Base-by-base conservation (phyloP, 306 rosid genomes). In the Glycyrrhiza uralensis region DNA sequence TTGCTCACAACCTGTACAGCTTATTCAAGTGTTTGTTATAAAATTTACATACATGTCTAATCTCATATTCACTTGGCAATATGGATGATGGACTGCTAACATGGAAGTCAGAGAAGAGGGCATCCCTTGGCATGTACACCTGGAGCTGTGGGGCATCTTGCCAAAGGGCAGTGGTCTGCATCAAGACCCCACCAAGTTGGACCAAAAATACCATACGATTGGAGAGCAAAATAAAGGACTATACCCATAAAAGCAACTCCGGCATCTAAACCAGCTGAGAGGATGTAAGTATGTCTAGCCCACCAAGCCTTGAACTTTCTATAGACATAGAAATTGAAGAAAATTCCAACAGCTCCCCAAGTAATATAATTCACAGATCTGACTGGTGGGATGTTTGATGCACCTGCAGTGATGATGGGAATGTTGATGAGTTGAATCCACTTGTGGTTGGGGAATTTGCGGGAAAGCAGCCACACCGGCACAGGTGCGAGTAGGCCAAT, bases 181-280 rank as follows among this genome's bases (percentile, higher is more conserved):
- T 20, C 29, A 17, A 84, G 62, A 5, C 96, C 93, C 93, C 96
- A 90, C 93, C 96, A 87, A 0, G 3, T 0, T 0, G 89, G 87
- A 4, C 91, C 91, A 1, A 36, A 19, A 0, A 82, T 41, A 2
- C 78, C 68, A 41, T 65, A 66, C 0, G 60, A 8, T 66, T 87
- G 92, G 23, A 91, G 85, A 0, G 89, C 1, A 19, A 91, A 87
- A 56, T 77, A 86, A 10, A 88, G 59, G 0, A 85, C 5, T 8
- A 85, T 58, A 2, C 76, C 89, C 46, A 65, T 69, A 19, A 88
- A 86, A 28, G 97, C 90, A 30, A 87, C 77, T 4, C 97, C 88
- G 45, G 92, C 92, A 74, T 88, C 92, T 7, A 88, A 74, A 10
- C 76, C 97, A 30, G 89, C 95, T 2, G 95, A 85, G 0, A 88